Evolutionary conservation across 2,329 filamentous ascomycete species (phyloP).

Genomic region (Nannizziopsis barbatae): DNA sequence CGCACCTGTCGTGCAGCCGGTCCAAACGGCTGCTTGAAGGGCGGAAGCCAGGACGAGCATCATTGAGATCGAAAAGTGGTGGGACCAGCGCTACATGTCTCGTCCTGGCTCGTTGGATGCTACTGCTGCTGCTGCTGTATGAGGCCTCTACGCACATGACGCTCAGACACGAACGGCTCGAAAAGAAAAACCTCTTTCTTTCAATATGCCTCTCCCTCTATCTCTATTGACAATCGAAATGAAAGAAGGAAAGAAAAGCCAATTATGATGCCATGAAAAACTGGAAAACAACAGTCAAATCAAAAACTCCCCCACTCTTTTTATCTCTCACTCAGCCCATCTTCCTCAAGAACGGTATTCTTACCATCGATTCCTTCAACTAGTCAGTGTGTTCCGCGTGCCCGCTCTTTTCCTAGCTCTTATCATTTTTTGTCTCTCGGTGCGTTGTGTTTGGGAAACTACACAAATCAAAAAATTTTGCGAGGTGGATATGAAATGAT

Average conservation of each 20-base stretch:
- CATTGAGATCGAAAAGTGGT: slow-evolving; percentile 35
- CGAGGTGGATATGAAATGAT: slow-evolving; percentile 19
- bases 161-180: background rate
- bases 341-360: background rate
- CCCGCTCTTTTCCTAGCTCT: slow-evolving; percentile 8
- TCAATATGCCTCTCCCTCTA: background rate
- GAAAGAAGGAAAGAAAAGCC: background rate
- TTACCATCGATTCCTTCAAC: background rate
- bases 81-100: slow-evolving; percentile 27
- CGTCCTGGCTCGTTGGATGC: slow-evolving; percentile 20
- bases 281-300: background rate
- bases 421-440: slow-evolving; percentile 9
- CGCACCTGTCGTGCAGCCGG: slow-evolving; percentile 28
- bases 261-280: slow-evolving; percentile 9
- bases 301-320: slow-evolving; percentile 1
- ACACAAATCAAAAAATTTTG: slow-evolving; percentile 11
- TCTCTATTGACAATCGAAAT: background rate
- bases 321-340: background rate
- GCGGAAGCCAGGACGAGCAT: slow-evolving; percentile 23
- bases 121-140: background rate
- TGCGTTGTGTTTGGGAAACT: slow-evolving; percentile 15
- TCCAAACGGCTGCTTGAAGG: slow-evolving; percentile 36
- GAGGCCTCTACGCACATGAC: background rate
- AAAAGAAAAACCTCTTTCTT: background rate
- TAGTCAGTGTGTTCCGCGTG: background rate